These are phyloP conservation scores for Candida pseudoviswanathii DNA, from an alignment of 1,139 yeast species.

Conservation along the genomic window DNA sequence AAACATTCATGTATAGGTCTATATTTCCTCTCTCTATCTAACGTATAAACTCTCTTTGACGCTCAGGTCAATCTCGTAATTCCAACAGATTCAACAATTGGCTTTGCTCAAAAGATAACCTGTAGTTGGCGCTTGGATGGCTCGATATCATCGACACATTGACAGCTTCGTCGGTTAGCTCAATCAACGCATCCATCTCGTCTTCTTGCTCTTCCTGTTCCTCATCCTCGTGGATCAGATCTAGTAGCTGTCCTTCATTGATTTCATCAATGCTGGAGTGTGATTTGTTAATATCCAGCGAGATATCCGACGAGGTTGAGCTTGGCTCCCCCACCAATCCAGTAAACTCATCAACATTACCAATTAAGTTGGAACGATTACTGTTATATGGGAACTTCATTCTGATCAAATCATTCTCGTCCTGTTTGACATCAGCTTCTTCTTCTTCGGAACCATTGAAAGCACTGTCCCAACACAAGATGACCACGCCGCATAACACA, in stretches of 20 bases:
- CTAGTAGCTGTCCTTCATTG: background rate
- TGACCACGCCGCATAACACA: constrained; percentile 45
- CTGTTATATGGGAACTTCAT: constrained; percentile 13
- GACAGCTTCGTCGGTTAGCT: constrained; percentile 2
- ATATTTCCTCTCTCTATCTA: background rate
- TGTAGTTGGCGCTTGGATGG: constrained; percentile 2
- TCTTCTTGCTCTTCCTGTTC: background rate
- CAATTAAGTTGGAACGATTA: background rate
- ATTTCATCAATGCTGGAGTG: constrained; percentile 5
- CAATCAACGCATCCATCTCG: constrained; percentile 4
- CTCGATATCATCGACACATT: constrained; percentile 3
- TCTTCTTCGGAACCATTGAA: constrained; percentile 20
- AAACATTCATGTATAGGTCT: background rate
- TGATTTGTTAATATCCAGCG: constrained; percentile 4
- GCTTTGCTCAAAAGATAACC: constrained; percentile 14
- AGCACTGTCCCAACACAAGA: constrained; percentile 49
- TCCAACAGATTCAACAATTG: constrained; percentile 15
- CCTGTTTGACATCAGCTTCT: background rate
- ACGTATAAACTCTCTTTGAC: background rate
- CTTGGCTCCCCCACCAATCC: constrained; percentile 8
- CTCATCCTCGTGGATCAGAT: constrained; percentile 1
- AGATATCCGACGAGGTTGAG: constrained; percentile 6
- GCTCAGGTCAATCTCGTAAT: constrained; percentile 1
- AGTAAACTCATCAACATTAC: constrained; percentile 7
- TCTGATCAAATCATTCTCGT: constrained; percentile 12